Conservation (phyloP, 352 stramenopile species). For the Phytopythium sindhum region DNA sequence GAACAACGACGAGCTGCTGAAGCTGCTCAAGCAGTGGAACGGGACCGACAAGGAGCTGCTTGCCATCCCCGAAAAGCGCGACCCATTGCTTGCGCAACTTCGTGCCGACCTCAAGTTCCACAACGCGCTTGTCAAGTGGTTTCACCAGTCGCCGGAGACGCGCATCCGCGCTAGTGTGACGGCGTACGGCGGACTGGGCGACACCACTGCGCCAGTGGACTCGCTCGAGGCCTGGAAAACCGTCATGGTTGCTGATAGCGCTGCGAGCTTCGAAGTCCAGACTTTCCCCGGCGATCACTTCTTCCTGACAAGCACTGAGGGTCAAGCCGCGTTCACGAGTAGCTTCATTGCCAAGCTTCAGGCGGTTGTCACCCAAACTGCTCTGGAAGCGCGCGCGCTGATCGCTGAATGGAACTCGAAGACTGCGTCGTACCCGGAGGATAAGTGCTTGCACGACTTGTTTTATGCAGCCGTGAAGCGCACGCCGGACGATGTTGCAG, state of each 20-base stretch:
- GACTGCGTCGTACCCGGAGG: slow-evolving; percentile 50
- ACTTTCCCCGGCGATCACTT: slow-evolving; percentile 63
- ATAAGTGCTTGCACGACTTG: slow-evolving; percentile 79
- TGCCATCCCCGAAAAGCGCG: slow-evolving; percentile 34
- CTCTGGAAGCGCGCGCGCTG: slow-evolving; percentile 40
- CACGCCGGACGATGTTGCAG: slow-evolving; percentile 58
- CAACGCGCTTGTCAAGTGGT: slow-evolving; percentile 44
- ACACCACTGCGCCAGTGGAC: slow-evolving; percentile 30
- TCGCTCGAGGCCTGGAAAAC: slow-evolving; percentile 37
- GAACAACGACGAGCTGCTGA: slow-evolving; percentile 34
- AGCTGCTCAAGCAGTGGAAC: slow-evolving; percentile 50
- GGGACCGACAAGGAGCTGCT: slow-evolving; percentile 58
- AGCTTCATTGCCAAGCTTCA: slow-evolving; percentile 37
- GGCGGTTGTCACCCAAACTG: slow-evolving; percentile 25
- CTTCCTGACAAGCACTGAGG: slow-evolving; percentile 39
- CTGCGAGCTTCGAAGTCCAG: slow-evolving; percentile 27
- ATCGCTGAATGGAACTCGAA: slow-evolving; percentile 54
- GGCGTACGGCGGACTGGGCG: slow-evolving; percentile 49
- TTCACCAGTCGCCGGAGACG: slow-evolving; percentile 17
- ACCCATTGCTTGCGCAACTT: slow-evolving; percentile 30
- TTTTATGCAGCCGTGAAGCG: slow-evolving; percentile 67
- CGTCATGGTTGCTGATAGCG: slow-evolving; percentile 13
- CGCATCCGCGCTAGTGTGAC: slow-evolving; percentile 34
- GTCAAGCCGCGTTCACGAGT: slow-evolving; percentile 28
- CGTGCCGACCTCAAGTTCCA: slow-evolving; percentile 50